Evolutionary conservation across 2,329 filamentous ascomycete genomes (phyloP).

Genomic region (Aspergillus awamori): DNA sequence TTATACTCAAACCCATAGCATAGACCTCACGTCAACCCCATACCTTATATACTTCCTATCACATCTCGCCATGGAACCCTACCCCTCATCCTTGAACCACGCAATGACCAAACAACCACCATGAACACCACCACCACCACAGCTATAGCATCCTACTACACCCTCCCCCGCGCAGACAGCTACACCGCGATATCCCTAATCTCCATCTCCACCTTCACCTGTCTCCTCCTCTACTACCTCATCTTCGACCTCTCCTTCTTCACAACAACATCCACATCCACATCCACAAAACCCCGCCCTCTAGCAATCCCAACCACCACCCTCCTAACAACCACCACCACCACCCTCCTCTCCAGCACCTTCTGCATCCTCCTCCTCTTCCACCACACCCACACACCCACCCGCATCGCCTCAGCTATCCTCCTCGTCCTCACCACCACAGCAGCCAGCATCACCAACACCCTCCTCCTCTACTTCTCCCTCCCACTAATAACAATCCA

Average conservation of each 20-base stretch:
- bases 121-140: background rate
- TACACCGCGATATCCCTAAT: constrained; percentile 10
- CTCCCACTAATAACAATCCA: constrained; percentile 46
- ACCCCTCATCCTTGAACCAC: too few relatives aligned
- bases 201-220: constrained; percentile 39
- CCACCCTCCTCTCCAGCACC: constrained; percentile 38
- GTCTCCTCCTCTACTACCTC: constrained; percentile 46
- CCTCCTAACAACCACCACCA: too few relatives aligned
- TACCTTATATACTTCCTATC: too few relatives aligned
- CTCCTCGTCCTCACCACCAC: constrained; percentile 37
- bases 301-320: too few relatives aligned
- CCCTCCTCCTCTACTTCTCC: constrained; percentile 50
- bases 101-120: background rate
- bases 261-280: constrained; percentile 15
- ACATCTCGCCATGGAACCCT: too few relatives aligned
- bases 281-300: too few relatives aligned
- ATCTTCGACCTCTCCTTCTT: constrained; percentile 52
- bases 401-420: background rate
- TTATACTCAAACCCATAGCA: too few relatives aligned
- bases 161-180: background rate
- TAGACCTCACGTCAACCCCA: too few relatives aligned
- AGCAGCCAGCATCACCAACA: constrained; percentile 44
- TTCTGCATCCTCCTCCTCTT: constrained; percentile 26
- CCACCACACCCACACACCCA: background rate
- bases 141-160: background rate